These are phyloP conservation scores for Kurtzmaniella quercitrusa DNA, from an alignment of 1,139 yeast species.

Conservation along the genomic window DNA sequence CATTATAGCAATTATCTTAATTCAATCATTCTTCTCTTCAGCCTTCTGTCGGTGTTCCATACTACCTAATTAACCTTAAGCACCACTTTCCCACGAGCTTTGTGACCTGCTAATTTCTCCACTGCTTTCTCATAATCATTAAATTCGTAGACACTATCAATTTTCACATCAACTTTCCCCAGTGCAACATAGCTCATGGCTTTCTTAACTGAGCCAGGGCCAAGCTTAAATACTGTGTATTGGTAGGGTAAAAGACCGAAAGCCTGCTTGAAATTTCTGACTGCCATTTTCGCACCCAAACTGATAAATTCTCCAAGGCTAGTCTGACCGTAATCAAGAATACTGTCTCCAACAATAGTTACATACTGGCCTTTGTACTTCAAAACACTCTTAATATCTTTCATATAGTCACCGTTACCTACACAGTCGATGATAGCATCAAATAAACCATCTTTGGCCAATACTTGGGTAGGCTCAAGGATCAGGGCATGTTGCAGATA, in stretches of 20 bases:
- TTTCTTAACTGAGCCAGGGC: background rate
- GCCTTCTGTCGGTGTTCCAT: no score
- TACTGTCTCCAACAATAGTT: slow-evolving; percentile 50
- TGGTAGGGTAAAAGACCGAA: slow-evolving; percentile 13
- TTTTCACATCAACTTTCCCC: slow-evolving; percentile 35
- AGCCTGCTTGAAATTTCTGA: background rate
- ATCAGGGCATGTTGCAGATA: slow-evolving; percentile 33
- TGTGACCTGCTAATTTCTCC: slow-evolving; percentile 39
- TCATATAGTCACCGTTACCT: slow-evolving; percentile 24
- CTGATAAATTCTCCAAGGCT: background rate
- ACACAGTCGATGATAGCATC: slow-evolving; percentile 33
- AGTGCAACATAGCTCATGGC: slow-evolving; percentile 5
- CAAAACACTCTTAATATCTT: slow-evolving; percentile 24
- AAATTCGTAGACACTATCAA: slow-evolving; percentile 53
- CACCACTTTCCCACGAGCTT: slow-evolving; percentile 63
- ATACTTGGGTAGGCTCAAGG: slow-evolving; percentile 20
- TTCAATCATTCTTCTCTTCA: background rate
- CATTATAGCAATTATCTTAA: no score
- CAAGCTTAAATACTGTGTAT: slow-evolving; percentile 6
- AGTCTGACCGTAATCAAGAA: slow-evolving; percentile 21
- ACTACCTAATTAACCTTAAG: background rate
- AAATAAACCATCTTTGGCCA: slow-evolving; percentile 24
- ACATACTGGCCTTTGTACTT: slow-evolving; percentile 43
- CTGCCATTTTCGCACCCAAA: background rate
- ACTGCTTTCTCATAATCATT: slow-evolving; percentile 48